Conservation (phyloP, 345 rosid genomes). For the Schrenkiella parvula region DNA sequence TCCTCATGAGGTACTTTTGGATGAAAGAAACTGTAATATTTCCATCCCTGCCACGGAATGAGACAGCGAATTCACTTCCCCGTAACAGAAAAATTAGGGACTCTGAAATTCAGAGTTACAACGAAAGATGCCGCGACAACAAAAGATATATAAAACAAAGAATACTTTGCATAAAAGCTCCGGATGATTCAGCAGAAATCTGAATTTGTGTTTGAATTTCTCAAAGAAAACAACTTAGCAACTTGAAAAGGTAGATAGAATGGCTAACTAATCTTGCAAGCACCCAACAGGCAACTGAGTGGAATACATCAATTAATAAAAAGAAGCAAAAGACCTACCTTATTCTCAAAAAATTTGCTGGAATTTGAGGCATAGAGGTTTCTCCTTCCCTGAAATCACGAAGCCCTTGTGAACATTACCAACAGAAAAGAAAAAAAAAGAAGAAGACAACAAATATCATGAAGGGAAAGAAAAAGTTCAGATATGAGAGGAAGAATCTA, state of each 20-base stretch:
- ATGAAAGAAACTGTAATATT: slow-evolving; percentile 65
- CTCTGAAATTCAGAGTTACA: neutral
- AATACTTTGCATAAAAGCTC: neutral
- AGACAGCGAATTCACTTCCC: neutral
- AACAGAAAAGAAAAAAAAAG: neutral
- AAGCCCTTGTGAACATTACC: slow-evolving; percentile 21
- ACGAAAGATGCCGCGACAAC: neutral
- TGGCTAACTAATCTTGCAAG: neutral
- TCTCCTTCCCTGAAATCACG: slow-evolving; percentile 64
- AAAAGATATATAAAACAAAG: neutral
- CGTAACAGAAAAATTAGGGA: neutral
- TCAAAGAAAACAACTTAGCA: neutral
- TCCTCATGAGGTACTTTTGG: slow-evolving; percentile 78
- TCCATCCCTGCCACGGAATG: slow-evolving; percentile 59
- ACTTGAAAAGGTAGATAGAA: neutral
- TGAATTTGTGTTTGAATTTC: neutral
- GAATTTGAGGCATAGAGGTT: slow-evolving; percentile 67
- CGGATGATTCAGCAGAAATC: neutral
- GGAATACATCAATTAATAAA: neutral
- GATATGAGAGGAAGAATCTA: slow-evolving; percentile 37
- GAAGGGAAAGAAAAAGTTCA: neutral
- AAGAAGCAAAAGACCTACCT: slow-evolving; percentile 41
- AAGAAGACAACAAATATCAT: slow-evolving; percentile 1
- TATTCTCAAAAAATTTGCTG: slow-evolving; percentile 63
- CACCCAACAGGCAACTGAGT: neutral